A percentile compares a stretch with the other conserved stretches of the same genome.
phyloP scores from a whole-genome alignment of 108 stramenopile genomes.

The Cafeteria roenbergensis region DNA sequence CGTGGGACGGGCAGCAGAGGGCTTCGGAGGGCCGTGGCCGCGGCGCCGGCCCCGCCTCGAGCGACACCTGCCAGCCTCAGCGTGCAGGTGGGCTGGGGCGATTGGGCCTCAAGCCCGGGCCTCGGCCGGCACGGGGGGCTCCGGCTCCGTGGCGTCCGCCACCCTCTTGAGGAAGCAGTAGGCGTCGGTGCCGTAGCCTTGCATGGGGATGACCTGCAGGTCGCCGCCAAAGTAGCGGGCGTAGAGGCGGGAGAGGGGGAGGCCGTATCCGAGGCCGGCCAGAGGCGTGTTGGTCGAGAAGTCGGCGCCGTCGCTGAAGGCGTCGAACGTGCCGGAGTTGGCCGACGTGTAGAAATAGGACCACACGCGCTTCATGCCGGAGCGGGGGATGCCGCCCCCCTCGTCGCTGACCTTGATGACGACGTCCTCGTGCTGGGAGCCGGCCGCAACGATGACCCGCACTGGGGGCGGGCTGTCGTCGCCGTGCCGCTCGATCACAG shows the following conservation, averaged over 20 bases:
- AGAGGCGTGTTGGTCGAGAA: slow-evolving; percentile 61
- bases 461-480: slow-evolving; percentile 70
- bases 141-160: slow-evolving; percentile 1
- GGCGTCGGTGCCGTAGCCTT: slow-evolving; percentile 97
- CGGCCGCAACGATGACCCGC: slow-evolving; percentile 76
- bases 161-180: slow-evolving; percentile 63
- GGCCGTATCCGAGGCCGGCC: slow-evolving; percentile 89
- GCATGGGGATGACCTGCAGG: slow-evolving; percentile 79
- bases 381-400: slow-evolving; percentile 90
- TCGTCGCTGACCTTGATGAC: slow-evolving; percentile 88
- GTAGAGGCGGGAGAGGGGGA: slow-evolving; percentile 82
- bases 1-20: too few species aligned
- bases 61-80: too few species aligned
- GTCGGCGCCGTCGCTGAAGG: slow-evolving; percentile 51
- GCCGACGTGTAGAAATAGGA: slow-evolving; percentile 82
- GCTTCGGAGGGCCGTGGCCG: too few species aligned
- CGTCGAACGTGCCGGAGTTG: slow-evolving; percentile 16
- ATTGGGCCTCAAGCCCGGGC: too few species aligned
- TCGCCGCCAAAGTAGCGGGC: slow-evolving; percentile 97
- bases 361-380: slow-evolving; percentile 70
- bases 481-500: slow-evolving; percentile 82
- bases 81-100: too few species aligned
- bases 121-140: too few species aligned
- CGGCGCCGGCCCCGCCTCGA: too few species aligned
- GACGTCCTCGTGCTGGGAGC: slow-evolving; percentile 89